Evolutionary conservation across 2,329 filamentous ascomycete species (phyloP).

Genomic region (Cordyceps cateniannulata): DNA sequence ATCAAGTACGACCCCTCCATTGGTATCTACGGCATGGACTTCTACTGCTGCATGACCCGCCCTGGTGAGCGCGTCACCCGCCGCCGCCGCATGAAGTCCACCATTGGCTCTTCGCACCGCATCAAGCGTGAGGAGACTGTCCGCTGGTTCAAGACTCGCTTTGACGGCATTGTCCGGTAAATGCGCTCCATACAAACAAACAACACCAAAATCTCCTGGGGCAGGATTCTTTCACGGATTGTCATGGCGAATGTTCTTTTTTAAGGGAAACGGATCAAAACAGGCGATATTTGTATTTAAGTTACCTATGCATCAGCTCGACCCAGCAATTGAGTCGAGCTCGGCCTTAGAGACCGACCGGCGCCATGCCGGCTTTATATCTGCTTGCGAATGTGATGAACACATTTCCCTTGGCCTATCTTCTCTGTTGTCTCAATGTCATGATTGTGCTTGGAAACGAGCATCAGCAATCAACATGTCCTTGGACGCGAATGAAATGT

Average conservation of each 20-base stretch:
- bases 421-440: neutral
- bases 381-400: constrained; percentile 32
- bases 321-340: constrained; percentile 52
- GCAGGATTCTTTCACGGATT: constrained; percentile 28
- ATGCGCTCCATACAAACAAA: constrained; percentile 26
- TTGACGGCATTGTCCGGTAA: constrained; percentile 99
- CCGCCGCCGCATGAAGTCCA: constrained; percentile 83
- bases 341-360: constrained; percentile 71
- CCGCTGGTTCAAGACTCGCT: constrained; percentile 89
- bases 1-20: constrained; percentile 99
- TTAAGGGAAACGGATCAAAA: constrained; percentile 22
- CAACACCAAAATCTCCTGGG: constrained; percentile 16
- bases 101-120: constrained; percentile 80
- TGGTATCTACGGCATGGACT: constrained; percentile 99
- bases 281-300: constrained; percentile 34
- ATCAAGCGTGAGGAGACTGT: constrained; percentile 94
- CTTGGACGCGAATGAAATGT: neutral
- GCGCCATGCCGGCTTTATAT: constrained; percentile 54
- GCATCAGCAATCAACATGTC: neutral
- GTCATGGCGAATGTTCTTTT: constrained; percentile 35
- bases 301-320: constrained; percentile 43
- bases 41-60: constrained; percentile 99
- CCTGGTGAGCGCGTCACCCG: constrained; percentile 96
- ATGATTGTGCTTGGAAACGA: constrained; percentile 10
- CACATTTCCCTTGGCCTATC: constrained; percentile 16